phyloP scores from a whole-genome alignment of 164 flowering plant species.

The Magnolia changhungtana region DNA sequence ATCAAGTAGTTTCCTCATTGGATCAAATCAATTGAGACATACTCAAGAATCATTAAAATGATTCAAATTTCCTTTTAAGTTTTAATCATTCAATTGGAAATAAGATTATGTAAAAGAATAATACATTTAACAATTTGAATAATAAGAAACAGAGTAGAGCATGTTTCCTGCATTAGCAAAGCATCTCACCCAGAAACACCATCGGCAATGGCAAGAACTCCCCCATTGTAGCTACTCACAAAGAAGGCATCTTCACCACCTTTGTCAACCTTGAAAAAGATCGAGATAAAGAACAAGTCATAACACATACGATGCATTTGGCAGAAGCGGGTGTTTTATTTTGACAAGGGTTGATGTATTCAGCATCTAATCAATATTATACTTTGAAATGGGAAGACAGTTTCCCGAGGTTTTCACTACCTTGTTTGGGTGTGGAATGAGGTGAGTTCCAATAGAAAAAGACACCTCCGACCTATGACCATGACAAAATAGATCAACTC shows the following conservation, averaged over 20 bases:
- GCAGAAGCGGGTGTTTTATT: background rate
- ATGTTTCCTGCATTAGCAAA: background rate
- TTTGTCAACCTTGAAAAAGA: slow-evolving; percentile 52
- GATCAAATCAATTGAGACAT: too few species aligned
- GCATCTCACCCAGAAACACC: slow-evolving; percentile 86
- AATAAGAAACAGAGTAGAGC: background rate
- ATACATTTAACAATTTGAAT: background rate
- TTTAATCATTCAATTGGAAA: background rate
- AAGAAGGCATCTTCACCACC: slow-evolving; percentile 98
- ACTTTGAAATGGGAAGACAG: background rate
- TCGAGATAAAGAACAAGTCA: background rate
- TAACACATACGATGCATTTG: background rate
- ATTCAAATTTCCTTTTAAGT: background rate
- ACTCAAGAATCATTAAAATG: background rate
- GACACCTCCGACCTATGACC: slow-evolving; percentile 51
- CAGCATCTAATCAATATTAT: background rate
- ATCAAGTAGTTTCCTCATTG: too few species aligned
- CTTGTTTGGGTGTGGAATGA: slow-evolving; percentile 90
- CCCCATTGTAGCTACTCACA: slow-evolving; percentile 64
- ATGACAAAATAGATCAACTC: slow-evolving; percentile 14
- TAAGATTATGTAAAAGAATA: background rate
- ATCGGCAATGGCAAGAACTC: slow-evolving; percentile 86
- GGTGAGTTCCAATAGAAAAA: slow-evolving; percentile 67
- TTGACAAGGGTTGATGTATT: background rate
- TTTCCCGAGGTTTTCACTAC: slow-evolving; percentile 24